Evolutionary conservation across 768 basidiomycete genomes (phyloP).

Genomic region (Lyophyllum atratum): DNA sequence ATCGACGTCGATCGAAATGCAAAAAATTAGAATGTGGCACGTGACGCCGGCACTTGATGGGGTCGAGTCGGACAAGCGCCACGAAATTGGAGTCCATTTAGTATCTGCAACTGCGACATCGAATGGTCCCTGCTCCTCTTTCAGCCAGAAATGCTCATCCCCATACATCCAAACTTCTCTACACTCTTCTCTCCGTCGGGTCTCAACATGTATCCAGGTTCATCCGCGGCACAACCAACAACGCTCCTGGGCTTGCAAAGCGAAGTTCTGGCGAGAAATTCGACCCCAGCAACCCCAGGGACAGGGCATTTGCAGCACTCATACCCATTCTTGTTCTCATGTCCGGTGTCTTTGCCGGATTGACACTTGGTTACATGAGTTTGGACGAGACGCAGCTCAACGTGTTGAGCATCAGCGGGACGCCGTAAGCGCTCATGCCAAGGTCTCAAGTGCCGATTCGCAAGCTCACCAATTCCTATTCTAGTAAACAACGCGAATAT

Average conservation of each 20-base stretch:
- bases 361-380: conserved; percentile 92
- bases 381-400: conserved; percentile 91
- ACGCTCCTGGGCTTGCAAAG: conserved; percentile 18
- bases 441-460: not conserved
- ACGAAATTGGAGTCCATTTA: not conserved
- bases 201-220: conserved; percentile 47
- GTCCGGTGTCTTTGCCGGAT: conserved; percentile 88
- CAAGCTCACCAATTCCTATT: conserved; percentile 3
- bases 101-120: conserved; percentile 18
- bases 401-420: conserved; percentile 84
- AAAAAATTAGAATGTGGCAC: too few species aligned
- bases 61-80: too few species aligned
- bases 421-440: conserved; percentile 52
- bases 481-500: conserved; percentile 77
- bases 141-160: conserved; percentile 30
- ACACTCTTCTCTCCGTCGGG: conserved; percentile 42
- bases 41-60: too few species aligned
- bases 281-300: conserved; percentile 29
- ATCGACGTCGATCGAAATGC: too few species aligned
- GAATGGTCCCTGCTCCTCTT: conserved; percentile 48
- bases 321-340: conserved; percentile 83
- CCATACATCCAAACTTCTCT: conserved; percentile 45
- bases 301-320: conserved; percentile 51
- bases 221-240: conserved; percentile 23
- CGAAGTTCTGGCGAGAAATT: conserved; percentile 31